phyloP scores from a whole-genome alignment of 2,329 filamentous ascomycete species.

The Epichloe scottii region DNA sequence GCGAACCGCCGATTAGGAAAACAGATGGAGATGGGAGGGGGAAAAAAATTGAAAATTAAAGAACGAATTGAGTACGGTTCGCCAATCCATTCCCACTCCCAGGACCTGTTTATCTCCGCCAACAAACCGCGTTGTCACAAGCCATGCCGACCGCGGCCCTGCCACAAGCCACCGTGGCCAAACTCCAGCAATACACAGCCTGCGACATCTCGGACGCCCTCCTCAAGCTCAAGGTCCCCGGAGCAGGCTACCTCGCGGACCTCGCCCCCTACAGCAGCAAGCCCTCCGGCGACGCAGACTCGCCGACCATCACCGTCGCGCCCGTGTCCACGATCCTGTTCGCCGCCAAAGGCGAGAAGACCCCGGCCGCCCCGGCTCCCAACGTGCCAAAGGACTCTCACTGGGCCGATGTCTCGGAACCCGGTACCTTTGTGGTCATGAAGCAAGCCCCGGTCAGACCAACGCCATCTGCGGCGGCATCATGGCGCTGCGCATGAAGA shows the following conservation, averaged over 20 bases:
- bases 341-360: slow-evolving; percentile 38
- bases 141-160: slow-evolving; percentile 5
- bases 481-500: slow-evolving; percentile 57
- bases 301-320: slow-evolving; percentile 35
- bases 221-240: slow-evolving; percentile 53
- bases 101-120: neutral
- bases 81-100: neutral
- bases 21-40: too few relatives aligned
- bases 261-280: slow-evolving; percentile 22
- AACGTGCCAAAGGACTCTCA: slow-evolving; percentile 49
- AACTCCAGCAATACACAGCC: slow-evolving; percentile 28
- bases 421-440: slow-evolving; percentile 51
- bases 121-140: neutral
- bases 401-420: slow-evolving; percentile 53
- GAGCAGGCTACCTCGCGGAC: slow-evolving; percentile 56
- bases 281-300: slow-evolving; percentile 12
- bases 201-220: slow-evolving; percentile 61
- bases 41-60: too few relatives aligned
- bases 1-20: too few relatives aligned
- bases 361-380: slow-evolving; percentile 16
- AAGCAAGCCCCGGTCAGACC: slow-evolving; percentile 51
- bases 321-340: slow-evolving; percentile 52
- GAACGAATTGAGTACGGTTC: neutral
- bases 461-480: slow-evolving; percentile 69
- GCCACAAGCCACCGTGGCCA: slow-evolving; percentile 11